Conservation (phyloP, 768 basidiomycete species). For the Boletellus sp. region DNA sequence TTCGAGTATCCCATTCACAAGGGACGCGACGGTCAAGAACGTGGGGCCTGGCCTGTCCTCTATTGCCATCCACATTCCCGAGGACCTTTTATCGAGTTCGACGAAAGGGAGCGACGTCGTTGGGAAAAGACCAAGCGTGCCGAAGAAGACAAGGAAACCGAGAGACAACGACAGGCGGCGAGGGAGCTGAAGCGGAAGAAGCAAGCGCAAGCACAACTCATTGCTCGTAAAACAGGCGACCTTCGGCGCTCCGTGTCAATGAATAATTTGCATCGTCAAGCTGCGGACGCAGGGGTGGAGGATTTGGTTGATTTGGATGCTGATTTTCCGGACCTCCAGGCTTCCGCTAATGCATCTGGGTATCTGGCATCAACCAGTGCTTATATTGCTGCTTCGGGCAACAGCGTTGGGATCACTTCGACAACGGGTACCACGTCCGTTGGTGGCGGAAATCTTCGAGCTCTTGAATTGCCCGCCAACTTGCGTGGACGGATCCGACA, state of each 20-base stretch:
- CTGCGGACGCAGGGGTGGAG: conserved; percentile 38
- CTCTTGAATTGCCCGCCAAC: conserved; percentile 47
- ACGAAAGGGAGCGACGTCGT: conserved; percentile 66
- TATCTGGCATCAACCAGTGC: conserved; percentile 57
- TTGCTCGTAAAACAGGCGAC: conserved; percentile 42
- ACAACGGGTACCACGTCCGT: conserved; percentile 83
- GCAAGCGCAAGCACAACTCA: conserved; percentile 26
- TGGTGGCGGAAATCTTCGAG: conserved; percentile 43
- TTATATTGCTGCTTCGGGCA: conserved; percentile 91
- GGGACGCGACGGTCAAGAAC: conserved; percentile 48
- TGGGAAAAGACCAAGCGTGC: conserved; percentile 54
- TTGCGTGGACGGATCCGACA: conserved; percentile 56
- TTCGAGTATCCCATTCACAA: conserved; percentile 71
- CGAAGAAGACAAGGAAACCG: conserved; percentile 37
- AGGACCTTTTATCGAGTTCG: conserved; percentile 72
- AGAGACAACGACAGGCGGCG: conserved; percentile 23
- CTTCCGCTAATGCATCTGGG: conserved; percentile 67
- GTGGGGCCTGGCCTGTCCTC: conserved; percentile 77
- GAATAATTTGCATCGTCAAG: conserved; percentile 66
- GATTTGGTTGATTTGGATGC: conserved; percentile 42
- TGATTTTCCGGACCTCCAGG: conserved; percentile 34
- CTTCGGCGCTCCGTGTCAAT: conserved; percentile 73
- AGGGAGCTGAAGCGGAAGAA: conserved; percentile 28
- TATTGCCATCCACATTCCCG: conserved; percentile 72
- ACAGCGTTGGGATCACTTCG: conserved; percentile 90